Evolutionary conservation across 306 rosid species (phyloP).

Genomic region (Macrotyloma uniflorum): DNA sequence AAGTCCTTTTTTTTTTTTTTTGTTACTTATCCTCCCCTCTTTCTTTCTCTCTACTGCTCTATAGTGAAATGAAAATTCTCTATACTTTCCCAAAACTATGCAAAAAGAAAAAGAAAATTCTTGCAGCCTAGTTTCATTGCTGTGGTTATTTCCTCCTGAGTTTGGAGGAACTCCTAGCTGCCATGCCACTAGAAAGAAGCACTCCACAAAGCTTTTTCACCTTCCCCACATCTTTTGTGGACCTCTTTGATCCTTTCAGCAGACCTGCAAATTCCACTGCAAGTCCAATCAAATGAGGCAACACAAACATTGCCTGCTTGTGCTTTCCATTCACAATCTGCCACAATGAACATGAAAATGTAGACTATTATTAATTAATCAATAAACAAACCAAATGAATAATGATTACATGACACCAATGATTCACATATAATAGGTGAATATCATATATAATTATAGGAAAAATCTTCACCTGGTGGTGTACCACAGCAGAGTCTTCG

Average conservation of each 20-base stretch:
- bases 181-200: slow-evolving; percentile 59
- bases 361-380: slow-evolving; percentile 1
- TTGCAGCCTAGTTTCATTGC: slow-evolving; percentile 39
- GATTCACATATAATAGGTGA: background rate
- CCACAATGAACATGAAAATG: slow-evolving; percentile 27
- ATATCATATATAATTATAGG: background rate
- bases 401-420: background rate
- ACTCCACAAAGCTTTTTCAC: slow-evolving; percentile 87
- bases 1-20: slow-evolving; percentile 20
- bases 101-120: slow-evolving; percentile 7
- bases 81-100: slow-evolving; percentile 49
- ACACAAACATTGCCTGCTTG: slow-evolving; percentile 96
- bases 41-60: slow-evolving; percentile 29
- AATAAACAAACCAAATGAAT: background rate
- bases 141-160: slow-evolving; percentile 56
- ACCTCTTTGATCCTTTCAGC: slow-evolving; percentile 96
- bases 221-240: slow-evolving; percentile 90
- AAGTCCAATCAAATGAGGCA: slow-evolving; percentile 96
- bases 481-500: slow-evolving; percentile 94
- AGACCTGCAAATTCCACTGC: slow-evolving; percentile 97
- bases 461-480: slow-evolving; percentile 75
- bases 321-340: slow-evolving; percentile 99
- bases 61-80: slow-evolving; percentile 50
- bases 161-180: slow-evolving; percentile 59
- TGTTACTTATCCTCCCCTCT: background rate